Percentiles rank a stretch among this genome's conserved stretches.
Evolutionary conservation across 1,284 basidiomycete genomes (phyloP).

Genomic region (Takashimella tepidaria): DNA sequence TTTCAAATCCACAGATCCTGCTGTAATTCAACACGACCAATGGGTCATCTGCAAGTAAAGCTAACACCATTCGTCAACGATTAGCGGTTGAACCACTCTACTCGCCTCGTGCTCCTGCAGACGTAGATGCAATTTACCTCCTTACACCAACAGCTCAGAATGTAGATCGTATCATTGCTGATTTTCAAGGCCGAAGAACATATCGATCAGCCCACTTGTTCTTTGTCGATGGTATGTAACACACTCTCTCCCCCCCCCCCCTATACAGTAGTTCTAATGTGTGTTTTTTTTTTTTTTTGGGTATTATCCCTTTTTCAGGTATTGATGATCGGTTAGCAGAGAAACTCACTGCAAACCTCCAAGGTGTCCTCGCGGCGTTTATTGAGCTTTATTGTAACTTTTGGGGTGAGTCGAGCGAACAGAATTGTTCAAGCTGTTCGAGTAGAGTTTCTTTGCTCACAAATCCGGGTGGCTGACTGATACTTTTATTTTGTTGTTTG

Average conservation of each 20-base stretch:
- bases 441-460: no score
- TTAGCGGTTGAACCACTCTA: conserved; percentile 51
- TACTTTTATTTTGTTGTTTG: not conserved
- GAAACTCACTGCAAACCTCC: conserved; percentile 53
- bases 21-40: not conserved
- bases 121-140: conserved; percentile 72
- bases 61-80: not conserved
- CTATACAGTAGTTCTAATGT: no score
- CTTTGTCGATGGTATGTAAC: conserved; percentile 81
- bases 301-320: no score
- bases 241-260: no score
- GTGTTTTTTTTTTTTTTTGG: no score
- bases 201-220: conserved; percentile 89
- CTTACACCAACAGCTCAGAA: conserved; percentile 93
- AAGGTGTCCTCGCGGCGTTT: conserved; percentile 57
- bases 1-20: not conserved
- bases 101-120: conserved; percentile 46
- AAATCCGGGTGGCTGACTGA: no score
- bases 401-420: conserved; percentile 66
- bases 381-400: conserved; percentile 86
- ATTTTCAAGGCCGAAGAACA: conserved; percentile 65
- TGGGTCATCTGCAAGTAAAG: not conserved
- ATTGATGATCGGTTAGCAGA: conserved; percentile 65
- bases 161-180: conserved; percentile 81
- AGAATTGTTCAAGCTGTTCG: no score